These are phyloP conservation scores for Phytopythium kandeliae DNA, from an alignment of 352 stramenopile species.

Conservation along the genomic window DNA sequence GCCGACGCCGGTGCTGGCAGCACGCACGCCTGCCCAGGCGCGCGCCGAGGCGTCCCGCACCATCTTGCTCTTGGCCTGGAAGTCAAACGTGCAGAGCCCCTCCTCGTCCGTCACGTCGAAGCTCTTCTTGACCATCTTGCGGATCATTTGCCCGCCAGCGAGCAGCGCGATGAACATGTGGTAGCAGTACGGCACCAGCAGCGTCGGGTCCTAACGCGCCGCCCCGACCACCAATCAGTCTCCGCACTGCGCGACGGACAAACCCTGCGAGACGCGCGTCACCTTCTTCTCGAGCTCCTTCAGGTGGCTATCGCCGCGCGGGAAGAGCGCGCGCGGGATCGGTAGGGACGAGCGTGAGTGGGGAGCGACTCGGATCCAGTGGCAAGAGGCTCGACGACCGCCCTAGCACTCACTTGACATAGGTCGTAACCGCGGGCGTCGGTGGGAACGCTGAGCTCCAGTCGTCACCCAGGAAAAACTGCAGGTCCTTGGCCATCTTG, in stretches of 20 bases:
- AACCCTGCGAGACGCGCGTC: too few relatives aligned
- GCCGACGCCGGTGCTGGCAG: too few relatives aligned
- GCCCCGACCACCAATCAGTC: too few relatives aligned
- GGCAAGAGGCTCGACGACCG: neutral
- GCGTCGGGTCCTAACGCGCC: conserved; percentile 55
- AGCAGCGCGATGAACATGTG: conserved; percentile 77
- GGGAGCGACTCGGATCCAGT: too few relatives aligned
- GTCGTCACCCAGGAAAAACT: conserved; percentile 51
- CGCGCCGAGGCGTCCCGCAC: too few relatives aligned
- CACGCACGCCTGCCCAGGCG: too few relatives aligned
- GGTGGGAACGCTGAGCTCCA: conserved; percentile 53
- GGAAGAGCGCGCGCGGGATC: neutral
- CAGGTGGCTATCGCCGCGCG: conserved; percentile 26
- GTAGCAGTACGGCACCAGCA: conserved; percentile 61
- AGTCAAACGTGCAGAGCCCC: conserved; percentile 49
- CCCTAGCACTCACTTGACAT: conserved; percentile 34
- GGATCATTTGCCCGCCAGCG: conserved; percentile 52
- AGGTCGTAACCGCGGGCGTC: conserved; percentile 38
- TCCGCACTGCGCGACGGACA: too few relatives aligned
- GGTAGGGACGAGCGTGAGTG: neutral
- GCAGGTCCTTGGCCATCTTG: conserved; percentile 51
- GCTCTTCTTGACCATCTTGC: conserved; percentile 59
- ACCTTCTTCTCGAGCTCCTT: conserved; percentile 53
- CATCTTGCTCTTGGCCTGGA: conserved; percentile 45
- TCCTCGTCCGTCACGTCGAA: conserved; percentile 35